Base-by-base conservation (phyloP, 169 alveolate species). In the Eimeria zaria region DNA sequence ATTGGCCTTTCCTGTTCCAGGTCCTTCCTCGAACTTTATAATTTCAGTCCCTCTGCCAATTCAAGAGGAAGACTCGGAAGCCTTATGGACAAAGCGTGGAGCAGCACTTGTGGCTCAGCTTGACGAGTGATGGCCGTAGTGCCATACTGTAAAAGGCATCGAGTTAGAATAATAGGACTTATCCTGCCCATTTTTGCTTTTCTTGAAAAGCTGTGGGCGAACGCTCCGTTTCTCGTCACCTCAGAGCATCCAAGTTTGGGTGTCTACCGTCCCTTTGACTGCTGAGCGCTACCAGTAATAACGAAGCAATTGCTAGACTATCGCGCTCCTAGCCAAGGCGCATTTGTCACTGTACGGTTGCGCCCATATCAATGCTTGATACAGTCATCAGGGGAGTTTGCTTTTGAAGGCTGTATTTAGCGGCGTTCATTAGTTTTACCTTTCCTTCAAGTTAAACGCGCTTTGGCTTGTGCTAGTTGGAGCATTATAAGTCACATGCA, bases 81-180 rank as follows among this genome's bases (percentile, higher is more conserved):
- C 93, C 22, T 5, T 73, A 12, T 85, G 93, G 93, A 73, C 81
- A 39, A 85, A 85, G 64, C 78, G 93, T 1, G 93, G 93, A 39
- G 64, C 93, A 85, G 93, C 93, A 41, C 93, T 85, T 60, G 93
- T 85, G 58, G 93, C 81, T 60, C 93, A 85, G 60, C 36, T 85
- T 18, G 93, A 60, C 93, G 93, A 85, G 44, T 85, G 62, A 85
- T 0, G 41, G 27, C 1, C 60, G 12, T 22, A 78, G 88, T 4
- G 51, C 7, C 51, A 64, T 20, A 0, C 76, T 2, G 27, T 64
- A n/a, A 9, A 64, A 64, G 44, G 76, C 76, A 64, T 2, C 16
- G 39, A 64, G 27, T 9, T 64, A 1, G 76, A n/a, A 20, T 9
- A 64, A 8, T 16, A 64, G 39, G 74, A 0, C 22, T 27, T 9